Base-by-base conservation (phyloP, 1,284 basidiomycete genomes). In the Gomphus bonarii region DNA sequence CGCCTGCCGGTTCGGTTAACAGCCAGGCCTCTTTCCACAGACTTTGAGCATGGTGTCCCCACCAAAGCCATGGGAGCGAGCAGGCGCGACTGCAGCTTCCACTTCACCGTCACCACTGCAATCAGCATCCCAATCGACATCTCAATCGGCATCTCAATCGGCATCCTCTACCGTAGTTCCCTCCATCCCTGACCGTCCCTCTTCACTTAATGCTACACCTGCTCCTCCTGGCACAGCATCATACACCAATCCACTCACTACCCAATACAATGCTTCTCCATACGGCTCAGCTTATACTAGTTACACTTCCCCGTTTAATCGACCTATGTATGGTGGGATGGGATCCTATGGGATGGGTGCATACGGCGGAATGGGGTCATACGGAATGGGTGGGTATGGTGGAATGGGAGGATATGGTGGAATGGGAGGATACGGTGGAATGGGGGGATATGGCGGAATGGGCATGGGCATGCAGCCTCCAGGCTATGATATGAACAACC, bases 51-150 rank as follows among this genome's bases (percentile, higher is more conserved):
- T 88, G 85, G 80, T 78, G 35, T 88, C 88, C 25, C 88, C 88
- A 57, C 88, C 87, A 68, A 91, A 91, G 68, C 88, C 88, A 63
- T 91, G 89, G 88, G 88, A 91, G 68, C 77, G 80, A 62, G 74
- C 69, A 43, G 72, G 63, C 10, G 58, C 72, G 36, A 66, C 69
- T 25, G 69, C 75, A 36, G 63, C 72, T 12, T 50, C 64, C 12
- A 43, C 64, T 40, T 49, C n/a, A n/a, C n/a, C 68, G 25, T 50
- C 71, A 9, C 61, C 69, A 10, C 36, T 71, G 43, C n/a, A n/a
- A n/a, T n/a, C n/a, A n/a, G n/a, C n/a, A n/a, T n/a, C n/a, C n/a
- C n/a, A n/a, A n/a, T n/a, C n/a, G n/a, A n/a, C n/a, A n/a, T 31
- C 68, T 14, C 43, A 68, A 1, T 30, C 70, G 54, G 30, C 51